Base-by-base conservation (phyloP, 805 yeast species). In the Pichia sporocuriosa region DNA sequence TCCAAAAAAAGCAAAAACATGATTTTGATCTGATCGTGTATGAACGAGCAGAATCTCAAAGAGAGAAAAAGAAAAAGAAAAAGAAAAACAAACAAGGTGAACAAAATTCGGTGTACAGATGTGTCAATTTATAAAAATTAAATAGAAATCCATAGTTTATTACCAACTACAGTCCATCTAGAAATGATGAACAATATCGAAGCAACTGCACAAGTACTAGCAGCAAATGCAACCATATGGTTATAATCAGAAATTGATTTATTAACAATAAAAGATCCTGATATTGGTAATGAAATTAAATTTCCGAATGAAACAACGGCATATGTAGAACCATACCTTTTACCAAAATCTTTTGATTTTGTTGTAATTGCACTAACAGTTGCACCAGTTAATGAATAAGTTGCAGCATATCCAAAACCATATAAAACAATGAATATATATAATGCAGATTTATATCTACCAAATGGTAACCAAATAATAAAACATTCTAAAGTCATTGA, bases 401-500 rank as follows among this genome's bases (percentile, higher is more conserved):
- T 73, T 19, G 83, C 69, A 7, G 84, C 72, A 32, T 74, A 67
- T 46, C 73, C 71, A 48, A 79, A 73, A 0, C 86, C 86, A 50
- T 70, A 70, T 2, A 70, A 34, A 1, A 66, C 72, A 8, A 80
- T 62, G 54, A 77, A 81, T 0, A 66, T 68, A 49, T 75, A 77
- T 32, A 80, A 52, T 0, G 69, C 70, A 4, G 55, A 57, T 24
- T 59, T 51, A 33, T 57, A 52, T 12, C 53, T 44, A 3, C 83
- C 84, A 45, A 77, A 73, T 2, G 87, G 87, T 16, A 79, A 58
- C 86, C 87, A 80, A n/a, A 81, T 52, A 0, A 67, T 62, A 37
- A 80, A 64, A 5, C 74, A 68, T 22, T 70, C 56, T 0, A 79
- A 9, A 1, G 69, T 57, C 46, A 75, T 67, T 58, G 68, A 20